Base-by-base conservation (phyloP, 1,139 yeast genomes). In the Spathaspora sp. region DNA sequence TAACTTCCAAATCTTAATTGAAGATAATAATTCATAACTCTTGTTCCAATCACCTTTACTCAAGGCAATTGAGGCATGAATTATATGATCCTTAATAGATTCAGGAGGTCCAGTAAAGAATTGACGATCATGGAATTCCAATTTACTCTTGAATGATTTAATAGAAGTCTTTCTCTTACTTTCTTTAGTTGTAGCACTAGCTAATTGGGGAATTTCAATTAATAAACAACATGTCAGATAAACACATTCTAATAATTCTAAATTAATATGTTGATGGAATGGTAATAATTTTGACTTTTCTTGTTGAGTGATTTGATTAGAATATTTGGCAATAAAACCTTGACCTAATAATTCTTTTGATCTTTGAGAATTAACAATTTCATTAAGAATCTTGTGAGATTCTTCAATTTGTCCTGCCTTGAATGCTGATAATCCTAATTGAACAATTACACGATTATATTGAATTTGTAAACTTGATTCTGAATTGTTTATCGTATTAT, bases 91-190 rank as follows among this genome's bases (percentile, higher is more conserved):
- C 63, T 95, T 86, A 45, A 95, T 88, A 68, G 93, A 89, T 72
- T 93, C 99, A 48, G 98, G 97, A 39, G 99, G 99, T 36, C 99
- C 99, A 55, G 91, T 89, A 76, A 93, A 93, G 52, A 86, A 88
- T 67, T 93, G 97, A 68, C 95, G 86, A 65, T 91, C 97, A 63
- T 89, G 91, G 74, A 87, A 88, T 64, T 93, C 99, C 58, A 93
- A 80, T 68, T 89, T 82, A 65, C 96, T 84, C 72, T 95, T 86
- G 77, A 93, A 90, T 33, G 97, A 89, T 70, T 89, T 90, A 58
- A 85, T 75, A 49, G 82, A 71, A 51, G 86, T 78, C 60, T 83
- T 80, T 69, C 88, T 84, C 70, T 81, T 84, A 47, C 82, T 68
- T 51, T 68, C 65, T 27, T 44, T 47, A 49, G 70, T 61, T 43